These are phyloP conservation scores for Carnegiea gigantea DNA, from an alignment of 179 eudicot genomes.

Conservation along the genomic window DNA sequence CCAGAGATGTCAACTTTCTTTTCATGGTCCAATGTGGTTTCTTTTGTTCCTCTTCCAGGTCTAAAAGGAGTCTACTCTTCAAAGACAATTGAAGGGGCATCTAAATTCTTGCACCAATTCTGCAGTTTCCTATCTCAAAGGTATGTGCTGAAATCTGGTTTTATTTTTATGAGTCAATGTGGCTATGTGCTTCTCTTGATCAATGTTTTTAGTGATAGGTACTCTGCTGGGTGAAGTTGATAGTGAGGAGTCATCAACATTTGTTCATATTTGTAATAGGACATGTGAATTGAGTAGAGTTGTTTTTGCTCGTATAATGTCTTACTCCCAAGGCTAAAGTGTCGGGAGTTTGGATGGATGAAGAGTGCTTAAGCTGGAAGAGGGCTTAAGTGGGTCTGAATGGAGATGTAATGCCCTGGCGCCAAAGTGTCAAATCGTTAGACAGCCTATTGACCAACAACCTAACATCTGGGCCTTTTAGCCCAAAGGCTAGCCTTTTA, in stretches of 20 bases:
- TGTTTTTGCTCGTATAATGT: too few relatives aligned
- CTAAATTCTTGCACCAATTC: constrained; percentile 60
- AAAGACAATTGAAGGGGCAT: constrained; percentile 65
- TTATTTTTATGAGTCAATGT: constrained; percentile 4
- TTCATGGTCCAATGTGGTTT: background rate
- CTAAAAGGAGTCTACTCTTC: constrained; percentile 76
- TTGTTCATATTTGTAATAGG: background rate
- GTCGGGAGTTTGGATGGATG: background rate
- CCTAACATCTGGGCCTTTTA: too few relatives aligned
- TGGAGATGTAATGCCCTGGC: background rate
- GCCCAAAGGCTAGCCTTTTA: too few relatives aligned
- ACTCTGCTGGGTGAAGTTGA: background rate
- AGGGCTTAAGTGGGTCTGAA: too few relatives aligned
- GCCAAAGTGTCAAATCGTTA: too few relatives aligned
- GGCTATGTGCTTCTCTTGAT: constrained; percentile 3
- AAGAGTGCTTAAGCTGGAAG: too few relatives aligned
- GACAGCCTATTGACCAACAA: too few relatives aligned
- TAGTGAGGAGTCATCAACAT: background rate
- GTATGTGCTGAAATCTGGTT: constrained; percentile 32
- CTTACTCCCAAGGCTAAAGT: background rate
- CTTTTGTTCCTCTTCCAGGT: constrained; percentile 42
- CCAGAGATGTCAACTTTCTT: background rate
- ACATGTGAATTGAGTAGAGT: background rate
- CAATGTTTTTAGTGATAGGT: constrained; percentile 2
- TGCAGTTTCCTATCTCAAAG: constrained; percentile 42